Base-by-base conservation (phyloP, 257 asterid genomes). In the Petunia secreta region DNA sequence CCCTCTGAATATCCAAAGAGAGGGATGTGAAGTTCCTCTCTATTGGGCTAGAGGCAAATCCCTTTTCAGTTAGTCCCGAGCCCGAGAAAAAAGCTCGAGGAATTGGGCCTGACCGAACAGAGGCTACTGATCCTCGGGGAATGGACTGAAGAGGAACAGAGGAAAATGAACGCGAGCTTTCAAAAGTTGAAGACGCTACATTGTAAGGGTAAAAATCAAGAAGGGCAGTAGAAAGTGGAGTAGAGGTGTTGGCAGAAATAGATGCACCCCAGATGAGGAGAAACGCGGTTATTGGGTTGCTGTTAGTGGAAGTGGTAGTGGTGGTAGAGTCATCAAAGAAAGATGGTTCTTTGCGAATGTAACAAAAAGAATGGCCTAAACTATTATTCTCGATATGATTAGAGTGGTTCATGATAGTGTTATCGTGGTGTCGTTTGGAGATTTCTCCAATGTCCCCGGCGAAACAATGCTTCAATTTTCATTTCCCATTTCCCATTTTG, bases 341-440 rank as follows among this genome's bases (percentile, higher is more conserved):
- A 64, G 48, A 80, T 3, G 88, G 83, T 85, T 91, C 94, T 0
- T 95, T 94, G 0, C 89, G 86, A 73, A 87, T 86, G 88, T 94
- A 91, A 88, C 94, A 92, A 89, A 90, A 92, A 38, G 98, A 92
- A 87, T 92, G 97, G 55, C 98, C 98, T 37, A 92, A 25, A 0
- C 97, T 0, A 2, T 25, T 96, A 66, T 92, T 93, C 64, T 91
- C 93, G 1, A 85, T 85, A 2, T 92, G 90, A 80, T 90, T 89
- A 0, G 97, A 84, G 0, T 84, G n/a, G 34, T 75, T 79, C 2
- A 87, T 69, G 0, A 25, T 25, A 25, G 86, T 88, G 79, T 83
- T 81, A 80, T 89, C 97, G 82, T 86, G 88, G 5, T 88, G 86
- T 25, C 96, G 85, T 80, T 92, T 90, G 43, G 98, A 94, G 46